Percentiles rank a stretch among this genome's conserved stretches.
These are phyloP conservation scores for Nigrospora oryzae DNA, from an alignment of 2,329 filamentous ascomycete genomes.

Conservation along the genomic window DNA sequence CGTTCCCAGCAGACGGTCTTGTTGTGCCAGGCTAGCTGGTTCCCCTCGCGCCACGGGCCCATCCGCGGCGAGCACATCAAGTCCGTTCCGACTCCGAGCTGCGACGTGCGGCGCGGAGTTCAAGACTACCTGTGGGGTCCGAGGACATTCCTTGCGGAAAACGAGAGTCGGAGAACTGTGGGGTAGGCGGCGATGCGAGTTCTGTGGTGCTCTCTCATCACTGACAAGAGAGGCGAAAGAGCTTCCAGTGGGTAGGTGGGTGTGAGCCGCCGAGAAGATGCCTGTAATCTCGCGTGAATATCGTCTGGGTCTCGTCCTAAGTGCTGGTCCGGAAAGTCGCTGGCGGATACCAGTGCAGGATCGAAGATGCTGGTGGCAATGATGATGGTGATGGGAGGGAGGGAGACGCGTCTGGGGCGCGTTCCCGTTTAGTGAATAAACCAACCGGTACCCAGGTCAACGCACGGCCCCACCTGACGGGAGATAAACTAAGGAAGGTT, in stretches of 20 bases:
- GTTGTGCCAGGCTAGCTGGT: conserved; percentile 32
- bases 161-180: conserved; percentile 69
- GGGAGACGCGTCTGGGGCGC: conserved; percentile 2
- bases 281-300: conserved; percentile 22
- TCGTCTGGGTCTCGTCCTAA: conserved; percentile 18
- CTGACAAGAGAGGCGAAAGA: conserved; percentile 34
- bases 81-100: conserved; percentile 53
- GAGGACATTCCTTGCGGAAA: conserved; percentile 61
- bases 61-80: conserved; percentile 37
- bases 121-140: conserved; percentile 31
- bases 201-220: conserved; percentile 21
- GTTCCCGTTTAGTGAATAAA: too few species aligned
- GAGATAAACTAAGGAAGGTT: too few species aligned
- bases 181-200: conserved; percentile 65
- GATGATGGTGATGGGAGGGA: conserved; percentile 5
- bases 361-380: conserved; percentile 12
- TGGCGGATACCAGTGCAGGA: conserved; percentile 5
- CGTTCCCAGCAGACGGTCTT: conserved; percentile 37
- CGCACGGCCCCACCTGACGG: too few species aligned
- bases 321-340: conserved; percentile 13
- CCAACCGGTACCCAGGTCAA: too few species aligned
- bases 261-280: conserved; percentile 8
- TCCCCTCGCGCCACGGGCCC: conserved; percentile 30
- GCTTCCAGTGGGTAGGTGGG: conserved; percentile 19
- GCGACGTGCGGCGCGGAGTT: conserved; percentile 40